A percentile compares a stretch with the other conserved stretches of the same genome.
Conservation (phyloP, 257 asterid genomes). For the Plectranthus barbatus region DNA sequence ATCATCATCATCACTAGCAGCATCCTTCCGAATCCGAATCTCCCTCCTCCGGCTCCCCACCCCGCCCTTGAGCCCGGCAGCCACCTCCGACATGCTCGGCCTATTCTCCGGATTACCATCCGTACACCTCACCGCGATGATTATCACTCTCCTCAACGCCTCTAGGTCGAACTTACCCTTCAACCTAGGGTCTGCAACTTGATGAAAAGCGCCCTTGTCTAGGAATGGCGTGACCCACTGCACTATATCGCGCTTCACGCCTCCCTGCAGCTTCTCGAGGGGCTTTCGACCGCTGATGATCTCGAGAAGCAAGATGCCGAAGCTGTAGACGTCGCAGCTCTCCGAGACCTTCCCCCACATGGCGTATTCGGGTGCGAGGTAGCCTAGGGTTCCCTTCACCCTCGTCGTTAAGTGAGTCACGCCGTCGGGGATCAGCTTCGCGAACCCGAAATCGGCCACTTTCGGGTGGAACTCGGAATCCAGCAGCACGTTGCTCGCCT, state of each 20-base stretch:
- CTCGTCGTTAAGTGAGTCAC: constrained; percentile 65
- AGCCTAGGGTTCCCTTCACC: constrained; percentile 78
- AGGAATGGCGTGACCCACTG: constrained; percentile 60
- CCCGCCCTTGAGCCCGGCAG: constrained; percentile 46
- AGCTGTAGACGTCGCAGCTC: constrained; percentile 71
- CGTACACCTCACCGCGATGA: constrained; percentile 50
- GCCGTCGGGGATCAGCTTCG: constrained; percentile 66
- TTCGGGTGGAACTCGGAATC: constrained; percentile 57
- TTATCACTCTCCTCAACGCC: constrained; percentile 26
- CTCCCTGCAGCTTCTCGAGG: constrained; percentile 51
- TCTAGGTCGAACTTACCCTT: constrained; percentile 38
- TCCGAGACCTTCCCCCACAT: constrained; percentile 88
- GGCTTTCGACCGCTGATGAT: constrained; percentile 58
- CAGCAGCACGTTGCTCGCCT: constrained; percentile 73
- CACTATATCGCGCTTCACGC: constrained; percentile 66
- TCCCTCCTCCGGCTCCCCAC: constrained; percentile 23
- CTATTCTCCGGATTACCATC: constrained; percentile 47
- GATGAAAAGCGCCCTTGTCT: constrained; percentile 45
- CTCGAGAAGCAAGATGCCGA: constrained; percentile 66
- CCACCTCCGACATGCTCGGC: constrained; percentile 64
- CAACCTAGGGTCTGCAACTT: constrained; percentile 56
- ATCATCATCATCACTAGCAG: not conserved
- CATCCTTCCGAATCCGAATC: constrained; percentile 10
- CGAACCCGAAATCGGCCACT: constrained; percentile 82
- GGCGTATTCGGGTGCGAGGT: constrained; percentile 75